Percentiles rank a stretch among this genome's conserved stretches.
Conservation (phyloP, 2,329 filamentous ascomycete genomes). For the Ceratocystis smalleyi region DNA sequence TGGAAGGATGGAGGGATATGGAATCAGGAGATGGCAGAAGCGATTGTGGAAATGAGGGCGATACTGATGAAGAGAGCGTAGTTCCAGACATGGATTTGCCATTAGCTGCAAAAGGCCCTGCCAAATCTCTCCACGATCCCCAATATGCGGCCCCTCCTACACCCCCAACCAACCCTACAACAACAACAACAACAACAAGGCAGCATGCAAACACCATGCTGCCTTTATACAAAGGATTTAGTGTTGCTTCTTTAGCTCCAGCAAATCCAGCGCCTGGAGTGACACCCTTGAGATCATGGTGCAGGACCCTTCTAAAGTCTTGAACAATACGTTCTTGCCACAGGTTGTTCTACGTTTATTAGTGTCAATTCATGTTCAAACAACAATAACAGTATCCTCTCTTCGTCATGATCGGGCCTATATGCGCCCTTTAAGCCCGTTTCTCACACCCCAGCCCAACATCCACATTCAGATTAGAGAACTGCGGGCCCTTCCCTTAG, state of each 20-base stretch:
- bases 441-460: background rate
- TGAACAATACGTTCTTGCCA: background rate
- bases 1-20: constrained; percentile 17
- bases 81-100: background rate
- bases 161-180: background rate
- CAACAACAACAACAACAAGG: too few species aligned
- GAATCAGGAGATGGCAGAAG: constrained; percentile 12
- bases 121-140: background rate
- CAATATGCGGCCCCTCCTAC: background rate
- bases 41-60: background rate
- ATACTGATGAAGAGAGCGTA: background rate
- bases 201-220: background rate
- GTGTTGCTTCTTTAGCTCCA: background rate
- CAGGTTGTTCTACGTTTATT: background rate
- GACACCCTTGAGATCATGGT: background rate
- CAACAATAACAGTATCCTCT: background rate
- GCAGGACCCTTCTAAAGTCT: background rate
- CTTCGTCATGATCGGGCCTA: background rate
- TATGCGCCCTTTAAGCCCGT: background rate
- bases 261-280: background rate
- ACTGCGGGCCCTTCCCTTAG: constrained; percentile 28
- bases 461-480: background rate
- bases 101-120: background rate
- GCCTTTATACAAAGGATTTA: background rate
- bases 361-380: background rate